A percentile compares a stretch with the other conserved stretches of the same genome.
phyloP scores from a whole-genome alignment of 1,284 basidiomycete genomes.

The Trametes sp. region DNA sequence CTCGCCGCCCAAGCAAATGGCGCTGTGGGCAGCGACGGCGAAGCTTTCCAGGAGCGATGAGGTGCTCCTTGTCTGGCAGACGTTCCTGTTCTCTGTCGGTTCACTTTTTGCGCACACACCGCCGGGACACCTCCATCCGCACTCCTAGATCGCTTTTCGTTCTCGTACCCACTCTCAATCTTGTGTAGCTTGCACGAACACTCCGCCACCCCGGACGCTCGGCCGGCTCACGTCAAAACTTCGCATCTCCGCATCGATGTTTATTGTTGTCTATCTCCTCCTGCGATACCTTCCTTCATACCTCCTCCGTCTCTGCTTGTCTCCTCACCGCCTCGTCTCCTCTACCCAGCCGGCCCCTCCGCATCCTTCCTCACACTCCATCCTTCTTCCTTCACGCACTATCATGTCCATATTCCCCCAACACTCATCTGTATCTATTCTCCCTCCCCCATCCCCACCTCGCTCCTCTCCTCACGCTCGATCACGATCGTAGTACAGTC shows the following conservation, averaged over 20 bases:
- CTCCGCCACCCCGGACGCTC: slow-evolving; percentile 28
- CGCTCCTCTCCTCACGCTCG: slow-evolving; percentile 13
- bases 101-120: slow-evolving; percentile 3
- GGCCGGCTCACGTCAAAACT: slow-evolving; percentile 26
- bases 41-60: slow-evolving; percentile 26
- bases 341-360: not conserved
- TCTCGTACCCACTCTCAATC: slow-evolving; percentile 17
- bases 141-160: slow-evolving; percentile 20
- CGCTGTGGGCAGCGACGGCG: slow-evolving; percentile 25
- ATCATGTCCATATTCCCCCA: slow-evolving; percentile 15
- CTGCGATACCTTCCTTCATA: slow-evolving; percentile 13
- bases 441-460: not conserved
- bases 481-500: slow-evolving; percentile 28
- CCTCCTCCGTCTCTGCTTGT: slow-evolving; percentile 5
- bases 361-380: slow-evolving; percentile 2
- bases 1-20: slow-evolving; percentile 32
- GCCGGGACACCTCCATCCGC: slow-evolving; percentile 19
- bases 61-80: not conserved
- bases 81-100: not conserved
- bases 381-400: slow-evolving; percentile 14
- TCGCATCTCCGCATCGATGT: slow-evolving; percentile 30
- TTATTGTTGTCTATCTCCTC: slow-evolving; percentile 31
- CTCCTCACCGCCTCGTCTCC: slow-evolving; percentile 7
- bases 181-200: slow-evolving; percentile 29
- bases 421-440: slow-evolving; percentile 28